Percentiles rank a stretch among this genome's conserved stretches.
phyloP scores from a whole-genome alignment of 2,329 filamentous ascomycete genomes.

The Botryotinia calthae region DNA sequence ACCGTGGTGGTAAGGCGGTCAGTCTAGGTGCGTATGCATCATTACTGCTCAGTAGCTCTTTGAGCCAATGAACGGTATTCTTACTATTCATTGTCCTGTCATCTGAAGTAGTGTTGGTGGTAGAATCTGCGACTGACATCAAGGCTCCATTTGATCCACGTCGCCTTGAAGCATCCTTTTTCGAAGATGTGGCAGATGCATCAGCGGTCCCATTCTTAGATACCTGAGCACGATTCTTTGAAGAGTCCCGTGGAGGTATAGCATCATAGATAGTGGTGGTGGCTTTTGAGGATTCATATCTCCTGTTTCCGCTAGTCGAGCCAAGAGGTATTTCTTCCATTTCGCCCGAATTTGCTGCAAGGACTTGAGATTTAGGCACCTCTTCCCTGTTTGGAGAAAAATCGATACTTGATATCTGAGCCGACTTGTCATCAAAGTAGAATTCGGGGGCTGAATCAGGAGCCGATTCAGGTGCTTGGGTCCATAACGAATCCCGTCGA shows the following conservation, averaged over 20 bases:
- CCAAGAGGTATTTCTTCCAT: constrained; percentile 20
- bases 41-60: constrained; percentile 31
- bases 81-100: constrained; percentile 24
- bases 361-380: background rate
- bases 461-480: constrained; percentile 8
- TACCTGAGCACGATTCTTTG: constrained; percentile 25
- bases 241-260: constrained; percentile 25
- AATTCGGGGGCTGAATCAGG: background rate
- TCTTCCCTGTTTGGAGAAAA: background rate
- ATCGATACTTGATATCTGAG: constrained; percentile 4
- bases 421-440: background rate
- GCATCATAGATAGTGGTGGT: constrained; percentile 10
- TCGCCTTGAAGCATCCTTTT: background rate
- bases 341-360: background rate
- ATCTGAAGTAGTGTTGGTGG: constrained; percentile 18
- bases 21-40: constrained; percentile 33
- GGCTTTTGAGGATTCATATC: constrained; percentile 19
- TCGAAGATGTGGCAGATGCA: constrained; percentile 18
- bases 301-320: constrained; percentile 17
- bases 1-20: constrained; percentile 34
- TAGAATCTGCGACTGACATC: constrained; percentile 3
- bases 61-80: constrained; percentile 35
- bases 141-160: constrained; percentile 11
- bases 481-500: constrained; percentile 28
- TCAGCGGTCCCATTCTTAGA: constrained; percentile 19